A percentile compares a stretch with the other conserved stretches of the same genome.
These are phyloP conservation scores for Xylariales sp. DNA, from an alignment of 2,329 filamentous ascomycete genomes.

Conservation along the genomic window DNA sequence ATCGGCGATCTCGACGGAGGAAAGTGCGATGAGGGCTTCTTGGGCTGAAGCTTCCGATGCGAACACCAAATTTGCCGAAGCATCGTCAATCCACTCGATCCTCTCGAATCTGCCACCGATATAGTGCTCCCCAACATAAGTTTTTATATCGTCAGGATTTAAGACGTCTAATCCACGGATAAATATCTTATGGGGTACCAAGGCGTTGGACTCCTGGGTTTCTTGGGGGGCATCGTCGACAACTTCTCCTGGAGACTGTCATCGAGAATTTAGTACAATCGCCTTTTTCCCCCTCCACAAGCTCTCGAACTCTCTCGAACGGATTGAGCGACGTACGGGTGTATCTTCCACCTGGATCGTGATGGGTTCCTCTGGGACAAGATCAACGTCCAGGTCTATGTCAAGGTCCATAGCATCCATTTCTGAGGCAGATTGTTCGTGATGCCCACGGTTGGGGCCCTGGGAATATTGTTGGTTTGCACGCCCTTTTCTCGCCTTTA, in stretches of 20 bases:
- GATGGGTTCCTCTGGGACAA: slow-evolving; percentile 39
- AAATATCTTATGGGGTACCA: slow-evolving; percentile 66
- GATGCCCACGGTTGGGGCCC: too few species aligned
- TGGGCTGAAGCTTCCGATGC: slow-evolving; percentile 45
- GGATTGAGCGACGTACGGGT: slow-evolving; percentile 15
- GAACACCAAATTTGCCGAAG: slow-evolving; percentile 83
- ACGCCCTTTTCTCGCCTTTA: too few species aligned
- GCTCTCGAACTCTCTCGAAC: not conserved
- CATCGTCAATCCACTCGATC: slow-evolving; percentile 95
- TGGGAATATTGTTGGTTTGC: too few species aligned
- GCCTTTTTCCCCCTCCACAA: too few species aligned
- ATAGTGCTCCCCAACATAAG: slow-evolving; percentile 68
- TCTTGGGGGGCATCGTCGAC: slow-evolving; percentile 23
- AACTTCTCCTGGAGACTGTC: slow-evolving; percentile 32
- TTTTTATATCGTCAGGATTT: slow-evolving; percentile 73
- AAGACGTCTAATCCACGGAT: slow-evolving; percentile 78
- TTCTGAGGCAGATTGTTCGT: too few species aligned
- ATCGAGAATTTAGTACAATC: slow-evolving; percentile 11
- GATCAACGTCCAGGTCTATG: slow-evolving; percentile 67
- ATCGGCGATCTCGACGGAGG: slow-evolving; percentile 48
- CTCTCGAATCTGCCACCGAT: slow-evolving; percentile 48
- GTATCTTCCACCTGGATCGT: slow-evolving; percentile 24
- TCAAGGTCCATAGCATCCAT: slow-evolving; percentile 59
- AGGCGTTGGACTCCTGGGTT: slow-evolving; percentile 18
- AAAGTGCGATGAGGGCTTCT: slow-evolving; percentile 51